phyloP scores from a whole-genome alignment of 176 grass and related monocot genomes.

The Puccinellia tenuiflora region DNA sequence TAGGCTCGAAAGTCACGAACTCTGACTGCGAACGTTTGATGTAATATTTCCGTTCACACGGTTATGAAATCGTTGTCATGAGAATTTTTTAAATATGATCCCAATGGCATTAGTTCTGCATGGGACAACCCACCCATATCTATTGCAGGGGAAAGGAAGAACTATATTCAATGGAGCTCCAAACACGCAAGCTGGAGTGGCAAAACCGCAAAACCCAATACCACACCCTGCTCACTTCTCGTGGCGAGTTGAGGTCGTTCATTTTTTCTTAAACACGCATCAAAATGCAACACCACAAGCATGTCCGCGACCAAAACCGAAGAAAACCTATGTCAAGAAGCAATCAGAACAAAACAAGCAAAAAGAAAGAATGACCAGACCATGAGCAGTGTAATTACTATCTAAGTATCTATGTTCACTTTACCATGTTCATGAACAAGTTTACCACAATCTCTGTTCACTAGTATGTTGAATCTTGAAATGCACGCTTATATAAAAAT shows the following conservation, averaged over 20 bases:
- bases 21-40: neutral
- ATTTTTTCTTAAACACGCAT: neutral
- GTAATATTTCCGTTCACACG: neutral
- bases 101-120: neutral
- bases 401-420: neutral
- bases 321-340: neutral
- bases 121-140: neutral
- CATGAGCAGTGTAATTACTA: neutral
- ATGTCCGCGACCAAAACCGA: neutral
- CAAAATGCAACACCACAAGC: neutral
- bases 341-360: neutral
- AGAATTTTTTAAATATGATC: too few relatives aligned
- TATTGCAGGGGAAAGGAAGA: neutral
- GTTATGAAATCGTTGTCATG: neutral
- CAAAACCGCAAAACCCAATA: too few relatives aligned
- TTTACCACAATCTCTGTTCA: neutral
- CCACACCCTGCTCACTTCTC: neutral
- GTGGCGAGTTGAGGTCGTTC: neutral
- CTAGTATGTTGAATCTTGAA: neutral
- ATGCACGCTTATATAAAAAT: neutral
- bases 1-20: neutral
- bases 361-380: neutral
- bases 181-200: neutral
- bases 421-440: neutral
- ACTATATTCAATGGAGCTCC: neutral